These are phyloP conservation scores for Aureobasidium subglaciale DNA, from an alignment of 2,329 filamentous ascomycete species.

Conservation along the genomic window DNA sequence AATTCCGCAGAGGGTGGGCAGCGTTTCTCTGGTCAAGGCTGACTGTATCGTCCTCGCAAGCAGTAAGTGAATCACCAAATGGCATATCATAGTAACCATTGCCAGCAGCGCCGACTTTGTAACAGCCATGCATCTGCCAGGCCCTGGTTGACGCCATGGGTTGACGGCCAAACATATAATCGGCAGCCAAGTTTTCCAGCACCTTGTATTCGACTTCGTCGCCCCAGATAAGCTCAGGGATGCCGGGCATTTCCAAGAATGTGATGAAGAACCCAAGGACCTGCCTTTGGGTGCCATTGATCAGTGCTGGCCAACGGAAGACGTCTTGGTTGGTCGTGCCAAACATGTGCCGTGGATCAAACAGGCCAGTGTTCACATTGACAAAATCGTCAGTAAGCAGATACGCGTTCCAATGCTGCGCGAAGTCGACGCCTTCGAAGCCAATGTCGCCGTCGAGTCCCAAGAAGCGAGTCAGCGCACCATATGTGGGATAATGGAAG, in stretches of 20 bases:
- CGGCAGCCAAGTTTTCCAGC: slow-evolving; percentile 55
- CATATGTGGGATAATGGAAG: slow-evolving; percentile 58
- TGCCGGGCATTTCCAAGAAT: slow-evolving; percentile 53
- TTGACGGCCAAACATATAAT: slow-evolving; percentile 57
- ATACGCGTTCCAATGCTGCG: slow-evolving; percentile 44
- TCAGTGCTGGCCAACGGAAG: slow-evolving; percentile 55
- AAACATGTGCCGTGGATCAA: slow-evolving; percentile 59
- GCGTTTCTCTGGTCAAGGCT: slow-evolving; percentile 57
- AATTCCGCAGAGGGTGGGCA: slow-evolving; percentile 53
- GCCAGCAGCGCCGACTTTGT: slow-evolving; percentile 48
- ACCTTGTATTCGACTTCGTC: slow-evolving; percentile 59
- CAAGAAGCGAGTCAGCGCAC: slow-evolving; percentile 52
- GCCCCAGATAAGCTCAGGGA: slow-evolving; percentile 56
- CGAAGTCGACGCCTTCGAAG: slow-evolving; percentile 48
- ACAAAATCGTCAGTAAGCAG: slow-evolving; percentile 35
- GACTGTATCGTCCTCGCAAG: slow-evolving; percentile 51
- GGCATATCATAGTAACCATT: slow-evolving; percentile 49
- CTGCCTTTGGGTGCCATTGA: slow-evolving; percentile 50
- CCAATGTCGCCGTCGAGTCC: slow-evolving; percentile 52
- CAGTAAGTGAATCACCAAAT: slow-evolving; percentile 44
- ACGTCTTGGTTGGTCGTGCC: slow-evolving; percentile 60
- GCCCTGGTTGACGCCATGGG: slow-evolving; percentile 54
- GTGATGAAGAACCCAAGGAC: slow-evolving; percentile 53
- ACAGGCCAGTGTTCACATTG: slow-evolving; percentile 53
- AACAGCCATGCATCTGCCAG: slow-evolving; percentile 60